Evolutionary conservation across 345 rosid species (phyloP).

Genomic region (Linum tenue): DNA sequence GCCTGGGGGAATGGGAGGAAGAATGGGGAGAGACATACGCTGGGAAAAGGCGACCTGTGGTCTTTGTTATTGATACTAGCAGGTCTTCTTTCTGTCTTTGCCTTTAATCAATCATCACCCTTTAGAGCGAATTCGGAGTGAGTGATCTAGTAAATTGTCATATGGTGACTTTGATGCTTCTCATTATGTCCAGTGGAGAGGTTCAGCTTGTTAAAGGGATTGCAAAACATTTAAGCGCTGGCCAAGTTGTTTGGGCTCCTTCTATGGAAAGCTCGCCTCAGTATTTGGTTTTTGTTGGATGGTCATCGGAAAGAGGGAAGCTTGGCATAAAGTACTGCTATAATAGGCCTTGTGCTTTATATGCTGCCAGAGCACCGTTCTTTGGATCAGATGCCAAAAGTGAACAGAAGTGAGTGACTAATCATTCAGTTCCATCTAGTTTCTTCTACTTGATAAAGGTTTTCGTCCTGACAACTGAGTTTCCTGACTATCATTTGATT

Average conservation of each 20-base stretch:
- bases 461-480: conserved; percentile 7
- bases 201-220: conserved; percentile 61
- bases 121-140: not conserved
- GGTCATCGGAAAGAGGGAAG: conserved; percentile 70
- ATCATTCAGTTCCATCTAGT: not conserved
- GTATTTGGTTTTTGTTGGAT: conserved; percentile 75
- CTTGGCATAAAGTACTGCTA: conserved; percentile 84
- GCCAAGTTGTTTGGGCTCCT: conserved; percentile 97
- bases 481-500: not conserved
- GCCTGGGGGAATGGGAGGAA: conserved; percentile 96
- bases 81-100: conserved; percentile 34
- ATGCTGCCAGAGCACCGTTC: conserved; percentile 40
- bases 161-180: conserved; percentile 11
- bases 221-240: conserved; percentile 58
- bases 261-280: conserved; percentile 29
- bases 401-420: conserved; percentile 44
- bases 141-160: not conserved
- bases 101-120: conserved; percentile 2
- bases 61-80: conserved; percentile 51
- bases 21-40: conserved; percentile 96
- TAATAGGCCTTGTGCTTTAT: conserved; percentile 72
- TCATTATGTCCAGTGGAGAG: conserved; percentile 45
- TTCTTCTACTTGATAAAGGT: not conserved
- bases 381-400: conserved; percentile 21
- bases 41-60: conserved; percentile 70